phyloP scores from a whole-genome alignment of 2,329 filamentous ascomycete genomes.

The Trichoderma sp. region DNA sequence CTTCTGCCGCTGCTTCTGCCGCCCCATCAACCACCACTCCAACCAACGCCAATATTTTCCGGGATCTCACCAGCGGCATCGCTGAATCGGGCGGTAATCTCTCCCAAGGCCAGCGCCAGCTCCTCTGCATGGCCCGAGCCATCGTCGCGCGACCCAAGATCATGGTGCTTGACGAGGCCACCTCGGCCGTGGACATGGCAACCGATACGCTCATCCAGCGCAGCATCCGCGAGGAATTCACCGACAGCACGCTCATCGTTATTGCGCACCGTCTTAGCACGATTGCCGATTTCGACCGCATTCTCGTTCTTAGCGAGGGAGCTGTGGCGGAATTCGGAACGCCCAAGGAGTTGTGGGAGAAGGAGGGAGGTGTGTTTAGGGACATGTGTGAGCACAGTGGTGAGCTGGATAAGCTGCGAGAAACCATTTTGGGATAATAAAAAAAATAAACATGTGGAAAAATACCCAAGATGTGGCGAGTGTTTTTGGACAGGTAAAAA shows the following conservation, averaged over 20 bases:
- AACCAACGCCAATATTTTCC: slow-evolving; percentile 67
- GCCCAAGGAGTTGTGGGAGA: slow-evolving; percentile 62
- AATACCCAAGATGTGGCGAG: neutral
- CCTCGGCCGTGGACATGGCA: slow-evolving; percentile 74
- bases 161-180: slow-evolving; percentile 80
- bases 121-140: slow-evolving; percentile 72
- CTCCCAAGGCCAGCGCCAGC: slow-evolving; percentile 74
- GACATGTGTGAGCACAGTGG: slow-evolving; percentile 66
- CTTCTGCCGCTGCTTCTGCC: slow-evolving; percentile 40
- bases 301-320: slow-evolving; percentile 70
- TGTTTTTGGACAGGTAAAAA: neutral
- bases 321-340: slow-evolving; percentile 67
- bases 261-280: slow-evolving; percentile 77
- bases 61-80: slow-evolving; percentile 62
- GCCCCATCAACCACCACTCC: slow-evolving; percentile 37
- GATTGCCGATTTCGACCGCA: slow-evolving; percentile 74
- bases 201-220: slow-evolving; percentile 75
- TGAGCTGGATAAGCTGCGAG: slow-evolving; percentile 55
- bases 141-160: slow-evolving; percentile 73
- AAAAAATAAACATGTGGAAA: neutral
- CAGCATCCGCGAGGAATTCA: slow-evolving; percentile 71
- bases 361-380: slow-evolving; percentile 56
- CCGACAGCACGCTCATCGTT: slow-evolving; percentile 67
- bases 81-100: slow-evolving; percentile 74
- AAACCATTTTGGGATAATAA: slow-evolving; percentile 44